Evolutionary conservation across 305 asterid species (phyloP), one percentile per base, ranked within the genome.

Genomic region (Fraxinus ornus): DNA sequence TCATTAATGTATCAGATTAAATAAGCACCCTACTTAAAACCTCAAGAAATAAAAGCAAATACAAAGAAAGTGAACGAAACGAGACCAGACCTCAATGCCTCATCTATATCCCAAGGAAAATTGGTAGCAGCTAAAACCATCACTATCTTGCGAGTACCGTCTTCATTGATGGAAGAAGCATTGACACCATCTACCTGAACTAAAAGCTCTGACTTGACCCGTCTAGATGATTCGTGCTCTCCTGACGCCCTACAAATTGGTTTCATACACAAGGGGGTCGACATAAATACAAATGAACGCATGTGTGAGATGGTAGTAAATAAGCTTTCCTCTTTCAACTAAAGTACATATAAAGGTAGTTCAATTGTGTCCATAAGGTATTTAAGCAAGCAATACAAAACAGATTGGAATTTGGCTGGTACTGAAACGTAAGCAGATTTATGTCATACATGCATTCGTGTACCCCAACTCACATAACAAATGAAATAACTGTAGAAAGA

Each of bases 91-190:
- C 99, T 96, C 87, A 96, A 85, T 15, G 99, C 99, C 88, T 96
- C 98, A 79, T 94, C 99, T 78, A 96, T 96, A 86, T 96, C 99
- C 99, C 98, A 94, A 64, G 99, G 99, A 83, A 96, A 96, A 86
- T 96, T 94, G 52, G 99, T 96, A 64, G 99, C 99, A n/a, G 99
- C 99, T 88, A 96, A 92, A 88, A 96, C 99, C 99, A 96, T 94
- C 84, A 96, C 98, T 82, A 93, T 84, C 89, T 96, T 96, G 77
- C 97, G 98, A 26, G 94, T 91, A 80, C 97, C 99, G 28, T 96
- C 98, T 89, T 96, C 99, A 81, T 96, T 96, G 19, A 97, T 93
- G 79, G 90, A 82, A 68, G 97, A 36, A 81, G 95, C 97, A 88
- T 88, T 96, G 78, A 94, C 99, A 77, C 98, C 99, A 87, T 96